Conservation (phyloP, 2,329 filamentous ascomycete species). For the Epichloe coenophiala region DNA sequence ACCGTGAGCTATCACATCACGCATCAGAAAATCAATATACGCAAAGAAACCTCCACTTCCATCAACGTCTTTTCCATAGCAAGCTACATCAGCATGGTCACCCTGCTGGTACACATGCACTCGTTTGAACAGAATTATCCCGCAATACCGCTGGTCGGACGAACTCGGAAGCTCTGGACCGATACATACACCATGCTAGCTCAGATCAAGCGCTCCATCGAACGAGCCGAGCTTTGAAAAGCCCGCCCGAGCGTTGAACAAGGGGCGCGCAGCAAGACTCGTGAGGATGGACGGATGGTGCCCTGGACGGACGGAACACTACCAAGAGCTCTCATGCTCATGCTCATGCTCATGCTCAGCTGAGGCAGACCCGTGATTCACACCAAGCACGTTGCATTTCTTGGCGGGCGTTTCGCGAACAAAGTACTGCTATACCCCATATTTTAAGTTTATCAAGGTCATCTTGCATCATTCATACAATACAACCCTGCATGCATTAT, state of each 20-base stretch:
- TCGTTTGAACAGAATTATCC: slow-evolving; percentile 46
- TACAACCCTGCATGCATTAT: too few relatives aligned
- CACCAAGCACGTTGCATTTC: neutral
- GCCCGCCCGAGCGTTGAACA: too few relatives aligned
- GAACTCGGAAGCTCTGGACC: slow-evolving; percentile 21
- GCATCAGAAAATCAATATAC: slow-evolving; percentile 66
- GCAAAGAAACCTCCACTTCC: slow-evolving; percentile 66
- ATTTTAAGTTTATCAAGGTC: neutral
- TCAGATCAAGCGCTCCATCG: slow-evolving; percentile 17
- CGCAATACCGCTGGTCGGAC: slow-evolving; percentile 41
- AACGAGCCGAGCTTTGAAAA: slow-evolving; percentile 18
- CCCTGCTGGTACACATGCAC: slow-evolving; percentile 54
- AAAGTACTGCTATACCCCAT: neutral
- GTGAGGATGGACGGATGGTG: neutral
- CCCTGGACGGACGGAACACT: neutral
- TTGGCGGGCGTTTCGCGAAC: neutral
- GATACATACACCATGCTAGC: slow-evolving; percentile 17
- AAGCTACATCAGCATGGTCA: slow-evolving; percentile 63
- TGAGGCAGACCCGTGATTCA: neutral
- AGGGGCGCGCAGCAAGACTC: too few relatives aligned
- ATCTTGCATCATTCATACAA: neutral
- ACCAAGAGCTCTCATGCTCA: neutral
- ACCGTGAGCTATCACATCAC: slow-evolving; percentile 65
- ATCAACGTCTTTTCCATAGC: slow-evolving; percentile 64
- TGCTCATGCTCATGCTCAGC: too few relatives aligned